phyloP scores from a whole-genome alignment of 2,329 filamentous ascomycete genomes.

The Fulvia fulva region DNA sequence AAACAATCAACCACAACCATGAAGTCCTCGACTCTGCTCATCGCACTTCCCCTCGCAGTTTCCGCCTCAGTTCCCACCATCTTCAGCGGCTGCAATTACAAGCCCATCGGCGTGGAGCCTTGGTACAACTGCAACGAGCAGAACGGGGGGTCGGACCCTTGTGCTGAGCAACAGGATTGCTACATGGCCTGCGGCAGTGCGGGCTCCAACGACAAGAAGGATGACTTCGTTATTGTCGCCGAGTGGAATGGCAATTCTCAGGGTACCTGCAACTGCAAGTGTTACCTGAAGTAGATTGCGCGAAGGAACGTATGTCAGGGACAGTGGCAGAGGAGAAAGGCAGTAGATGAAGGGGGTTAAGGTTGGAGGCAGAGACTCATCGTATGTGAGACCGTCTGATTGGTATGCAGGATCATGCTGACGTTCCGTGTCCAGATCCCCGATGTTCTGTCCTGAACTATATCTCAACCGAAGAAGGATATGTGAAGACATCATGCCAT shows the following conservation, averaged over 20 bases:
- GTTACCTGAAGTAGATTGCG: not conserved
- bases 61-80: not conserved
- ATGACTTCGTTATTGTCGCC: not conserved
- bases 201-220: slow-evolving; percentile 4
- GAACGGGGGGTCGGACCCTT: slow-evolving; percentile 1
- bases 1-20: not conserved
- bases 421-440: not conserved
- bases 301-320: not conserved
- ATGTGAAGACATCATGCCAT: too few relatives aligned
- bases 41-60: not conserved
- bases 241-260: not conserved
- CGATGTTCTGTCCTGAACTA: not conserved
- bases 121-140: slow-evolving; percentile 5
- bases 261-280: slow-evolving; percentile 2
- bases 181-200: not conserved
- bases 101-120: not conserved
- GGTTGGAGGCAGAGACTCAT: not conserved
- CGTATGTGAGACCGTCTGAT: not conserved
- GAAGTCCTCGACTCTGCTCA: not conserved
- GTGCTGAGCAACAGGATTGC: not conserved
- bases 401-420: not conserved
- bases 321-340: not conserved
- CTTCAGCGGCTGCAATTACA: slow-evolving; percentile 1
- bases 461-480: too few relatives aligned
- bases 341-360: not conserved